Percentiles rank a stretch among this genome's conserved stretches.
phyloP scores from a whole-genome alignment of 352 stramenopile species.

The Pythium sp. region DNA sequence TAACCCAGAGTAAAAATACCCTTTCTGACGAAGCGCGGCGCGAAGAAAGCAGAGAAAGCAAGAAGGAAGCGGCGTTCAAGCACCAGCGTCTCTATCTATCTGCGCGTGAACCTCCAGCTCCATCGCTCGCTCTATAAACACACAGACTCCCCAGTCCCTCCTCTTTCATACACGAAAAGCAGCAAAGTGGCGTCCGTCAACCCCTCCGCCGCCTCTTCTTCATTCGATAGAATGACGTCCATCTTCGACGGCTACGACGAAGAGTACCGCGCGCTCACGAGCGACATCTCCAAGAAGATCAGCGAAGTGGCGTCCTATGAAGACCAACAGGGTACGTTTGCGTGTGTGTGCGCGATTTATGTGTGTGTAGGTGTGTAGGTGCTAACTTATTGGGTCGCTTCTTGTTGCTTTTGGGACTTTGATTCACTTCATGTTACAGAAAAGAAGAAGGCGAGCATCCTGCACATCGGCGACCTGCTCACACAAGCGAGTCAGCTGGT shows the following conservation, averaged over 20 bases:
- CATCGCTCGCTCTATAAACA: not conserved
- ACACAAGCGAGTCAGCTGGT: conserved; percentile 84
- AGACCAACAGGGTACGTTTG: conserved; percentile 59
- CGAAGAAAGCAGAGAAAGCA: conserved; percentile 5
- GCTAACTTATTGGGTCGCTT: not conserved
- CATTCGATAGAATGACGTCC: conserved; percentile 65
- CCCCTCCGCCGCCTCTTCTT: not conserved
- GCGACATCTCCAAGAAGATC: conserved; percentile 88
- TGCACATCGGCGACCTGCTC: conserved; percentile 74
- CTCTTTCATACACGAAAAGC: not conserved
- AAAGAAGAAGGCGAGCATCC: conserved; percentile 84
- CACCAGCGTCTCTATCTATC: not conserved
- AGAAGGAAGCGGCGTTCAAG: not conserved
- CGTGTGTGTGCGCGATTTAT: not conserved
- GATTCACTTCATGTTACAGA: conserved; percentile 29
- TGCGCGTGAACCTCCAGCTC: not conserved
- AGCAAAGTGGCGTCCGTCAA: conserved; percentile 13
- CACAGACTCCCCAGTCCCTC: too few species aligned
- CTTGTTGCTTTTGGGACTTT: not conserved
- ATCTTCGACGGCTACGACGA: conserved; percentile 90
- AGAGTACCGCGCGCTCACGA: conserved; percentile 80
- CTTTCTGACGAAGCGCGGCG: not conserved
- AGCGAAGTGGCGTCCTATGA: conserved; percentile 86
- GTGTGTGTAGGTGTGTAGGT: not conserved
- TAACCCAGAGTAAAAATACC: conserved; percentile 14